Conservation (phyloP, 2,329 filamentous ascomycete genomes). For the Pseudogymnoascus pannorum region DNA sequence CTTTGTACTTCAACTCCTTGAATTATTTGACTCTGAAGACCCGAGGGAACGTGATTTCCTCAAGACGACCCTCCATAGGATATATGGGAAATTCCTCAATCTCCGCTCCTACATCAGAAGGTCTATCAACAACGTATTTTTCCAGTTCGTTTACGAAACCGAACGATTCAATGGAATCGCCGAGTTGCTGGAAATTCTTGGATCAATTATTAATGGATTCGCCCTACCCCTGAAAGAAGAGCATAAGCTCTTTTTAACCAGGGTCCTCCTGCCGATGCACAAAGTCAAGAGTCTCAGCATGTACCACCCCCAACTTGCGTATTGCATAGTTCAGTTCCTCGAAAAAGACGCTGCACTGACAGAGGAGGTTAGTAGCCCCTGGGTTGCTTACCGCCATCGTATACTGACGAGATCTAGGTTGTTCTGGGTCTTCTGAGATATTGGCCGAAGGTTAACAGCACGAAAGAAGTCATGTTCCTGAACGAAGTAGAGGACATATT, state of each 20-base stretch:
- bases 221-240: conserved; percentile 95
- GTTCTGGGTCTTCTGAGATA: conserved; percentile 91
- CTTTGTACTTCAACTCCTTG: conserved; percentile 93
- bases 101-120: conserved; percentile 92
- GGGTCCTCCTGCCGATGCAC: conserved; percentile 87
- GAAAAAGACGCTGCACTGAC: conserved; percentile 96
- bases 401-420: conserved; percentile 47
- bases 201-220: conserved; percentile 98
- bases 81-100: conserved; percentile 98
- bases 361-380: conserved; percentile 64
- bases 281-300: conserved; percentile 99
- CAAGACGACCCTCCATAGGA: conserved; percentile 94
- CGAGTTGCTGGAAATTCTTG: conserved; percentile 90
- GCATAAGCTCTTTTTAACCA: conserved; percentile 94
- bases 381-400: not conserved
- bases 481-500: conserved; percentile 99
- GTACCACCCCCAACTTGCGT: conserved; percentile 97
- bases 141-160: conserved; percentile 98
- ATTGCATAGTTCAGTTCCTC: conserved; percentile 97
- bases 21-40: conserved; percentile 97
- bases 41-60: conserved; percentile 93
- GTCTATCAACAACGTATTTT: conserved; percentile 99
- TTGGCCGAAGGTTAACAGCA: conserved; percentile 99
- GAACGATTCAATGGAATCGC: conserved; percentile 98
- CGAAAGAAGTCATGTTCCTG: conserved; percentile 98